phyloP scores from a whole-genome alignment of 2,329 filamentous ascomycete species.

The Aurifilum marmelostoma region DNA sequence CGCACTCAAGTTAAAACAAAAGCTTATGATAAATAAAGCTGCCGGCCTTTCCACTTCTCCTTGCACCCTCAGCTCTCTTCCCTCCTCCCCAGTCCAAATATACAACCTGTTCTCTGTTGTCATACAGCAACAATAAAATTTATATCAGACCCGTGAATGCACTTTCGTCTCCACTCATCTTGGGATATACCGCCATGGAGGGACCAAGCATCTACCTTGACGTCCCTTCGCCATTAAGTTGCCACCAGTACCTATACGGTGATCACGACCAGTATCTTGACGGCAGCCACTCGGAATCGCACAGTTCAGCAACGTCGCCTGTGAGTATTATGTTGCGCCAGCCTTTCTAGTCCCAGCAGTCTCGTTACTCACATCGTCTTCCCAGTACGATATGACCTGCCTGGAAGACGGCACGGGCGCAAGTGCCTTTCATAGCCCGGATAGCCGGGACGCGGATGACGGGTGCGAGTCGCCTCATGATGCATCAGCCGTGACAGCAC shows the following conservation, averaged over 20 bases:
- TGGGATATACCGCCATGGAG: constrained; percentile 36
- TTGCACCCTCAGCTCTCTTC: background rate
- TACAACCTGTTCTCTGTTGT: background rate
- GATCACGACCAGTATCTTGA: constrained; percentile 44
- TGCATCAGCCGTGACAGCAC: constrained; percentile 32
- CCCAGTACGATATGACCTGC: constrained; percentile 41
- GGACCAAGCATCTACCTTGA: constrained; percentile 37
- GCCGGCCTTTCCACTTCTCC: constrained; percentile 9
- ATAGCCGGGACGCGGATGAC: constrained; percentile 28
- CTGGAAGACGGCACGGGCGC: constrained; percentile 29
- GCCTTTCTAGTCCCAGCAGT: background rate
- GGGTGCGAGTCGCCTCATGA: constrained; percentile 25
- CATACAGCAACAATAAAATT: constrained; percentile 7
- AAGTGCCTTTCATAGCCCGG: constrained; percentile 33
- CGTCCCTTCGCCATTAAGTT: constrained; percentile 40
- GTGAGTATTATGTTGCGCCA: constrained; percentile 35
- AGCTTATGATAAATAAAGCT: constrained; percentile 23
- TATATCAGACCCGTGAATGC: constrained; percentile 15
- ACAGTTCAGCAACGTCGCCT: constrained; percentile 43
- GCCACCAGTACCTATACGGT: constrained; percentile 40
- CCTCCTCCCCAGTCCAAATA: constrained; percentile 3
- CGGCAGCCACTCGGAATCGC: constrained; percentile 40
- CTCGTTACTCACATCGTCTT: constrained; percentile 27
- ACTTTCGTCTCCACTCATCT: background rate
- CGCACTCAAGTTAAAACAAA: constrained; percentile 16